Evolutionary conservation across 73 alveolate species (phyloP).

Genomic region (Paramecium bursaria): DNA sequence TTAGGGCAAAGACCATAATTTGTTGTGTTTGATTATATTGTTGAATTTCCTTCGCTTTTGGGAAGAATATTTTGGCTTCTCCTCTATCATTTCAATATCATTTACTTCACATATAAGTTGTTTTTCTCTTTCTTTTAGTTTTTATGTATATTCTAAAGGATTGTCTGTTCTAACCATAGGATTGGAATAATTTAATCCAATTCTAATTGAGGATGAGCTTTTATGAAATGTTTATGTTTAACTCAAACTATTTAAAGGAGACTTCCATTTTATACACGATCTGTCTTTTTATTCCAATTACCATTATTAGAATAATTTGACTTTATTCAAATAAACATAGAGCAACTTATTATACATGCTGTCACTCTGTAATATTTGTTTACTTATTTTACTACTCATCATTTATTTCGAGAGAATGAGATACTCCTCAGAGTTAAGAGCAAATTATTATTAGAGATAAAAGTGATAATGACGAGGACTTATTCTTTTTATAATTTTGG

Average conservation of each 20-base stretch:
- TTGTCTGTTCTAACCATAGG: slow-evolving; percentile 20
- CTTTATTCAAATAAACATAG: not conserved
- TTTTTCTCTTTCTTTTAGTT: not conserved
- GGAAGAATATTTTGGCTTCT: not conserved
- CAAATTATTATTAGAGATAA: slow-evolving; percentile 2
- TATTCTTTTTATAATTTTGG: not conserved
- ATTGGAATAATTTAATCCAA: not conserved
- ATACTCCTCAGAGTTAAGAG: slow-evolving; percentile 13
- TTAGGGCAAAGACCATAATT: slow-evolving; percentile 9
- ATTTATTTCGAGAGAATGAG: not conserved
- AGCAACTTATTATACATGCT: not conserved
- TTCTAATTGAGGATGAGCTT: not conserved
- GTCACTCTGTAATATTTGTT: slow-evolving; percentile 3
- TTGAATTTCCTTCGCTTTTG: not conserved
- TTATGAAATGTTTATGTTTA: not conserved
- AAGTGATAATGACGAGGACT: slow-evolving; percentile 27
- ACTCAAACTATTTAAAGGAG: not conserved
- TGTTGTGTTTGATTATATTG: slow-evolving; percentile 28
- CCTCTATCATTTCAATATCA: slow-evolving; percentile 32
- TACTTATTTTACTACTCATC: not conserved
- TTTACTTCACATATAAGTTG: slow-evolving; percentile 13
- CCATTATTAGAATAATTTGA: not conserved
- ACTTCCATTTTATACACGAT: slow-evolving; percentile 18
- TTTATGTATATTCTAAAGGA: slow-evolving; percentile 28
- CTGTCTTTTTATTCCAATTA: not conserved